phyloP scores from a whole-genome alignment of 352 stramenopile genomes.

The Pythium guiyangense region DNA sequence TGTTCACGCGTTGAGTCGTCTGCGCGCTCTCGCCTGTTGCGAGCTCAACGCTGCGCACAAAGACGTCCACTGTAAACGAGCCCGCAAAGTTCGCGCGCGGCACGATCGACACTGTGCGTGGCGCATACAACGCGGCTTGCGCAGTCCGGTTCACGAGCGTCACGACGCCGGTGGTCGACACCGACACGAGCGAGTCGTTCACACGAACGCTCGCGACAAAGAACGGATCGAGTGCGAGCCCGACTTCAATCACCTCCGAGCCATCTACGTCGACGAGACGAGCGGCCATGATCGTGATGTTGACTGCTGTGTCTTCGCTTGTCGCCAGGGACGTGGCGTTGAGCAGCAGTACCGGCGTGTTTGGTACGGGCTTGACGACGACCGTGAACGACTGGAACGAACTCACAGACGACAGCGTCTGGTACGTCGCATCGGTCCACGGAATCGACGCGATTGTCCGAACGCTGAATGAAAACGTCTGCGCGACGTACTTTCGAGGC shows the following conservation, averaged over 20 bases:
- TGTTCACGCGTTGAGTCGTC: slow-evolving; percentile 17
- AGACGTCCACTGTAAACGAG: slow-evolving; percentile 24
- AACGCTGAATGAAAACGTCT: slow-evolving; percentile 35
- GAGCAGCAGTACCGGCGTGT: slow-evolving; percentile 26
- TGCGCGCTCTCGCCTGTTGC: slow-evolving; percentile 18
- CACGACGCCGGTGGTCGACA: slow-evolving; percentile 7
- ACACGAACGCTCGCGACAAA: slow-evolving; percentile 27
- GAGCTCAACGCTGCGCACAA: slow-evolving; percentile 19
- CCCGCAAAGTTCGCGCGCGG: slow-evolving; percentile 35
- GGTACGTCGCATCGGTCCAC: slow-evolving; percentile 10
- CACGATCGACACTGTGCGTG: slow-evolving; percentile 18
- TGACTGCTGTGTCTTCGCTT: slow-evolving; percentile 26
- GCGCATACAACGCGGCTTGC: too few species aligned
- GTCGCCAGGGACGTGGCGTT: slow-evolving; percentile 23
- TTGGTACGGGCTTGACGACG: slow-evolving; percentile 31
- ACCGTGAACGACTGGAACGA: slow-evolving; percentile 25
- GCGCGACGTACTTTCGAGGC: slow-evolving; percentile 28
- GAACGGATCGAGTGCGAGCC: slow-evolving; percentile 22
- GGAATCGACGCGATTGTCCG: slow-evolving; percentile 21
- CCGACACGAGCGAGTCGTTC: slow-evolving; percentile 17
- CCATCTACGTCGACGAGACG: slow-evolving; percentile 38
- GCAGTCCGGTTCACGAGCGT: slow-evolving; percentile 1
- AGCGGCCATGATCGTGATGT: slow-evolving; percentile 31
- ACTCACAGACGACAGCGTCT: slow-evolving; percentile 21
- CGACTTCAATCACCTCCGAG: slow-evolving; percentile 45